phyloP scores from a whole-genome alignment of 495 filamentous ascomycete genomes.

The Tricharina praecox region DNA sequence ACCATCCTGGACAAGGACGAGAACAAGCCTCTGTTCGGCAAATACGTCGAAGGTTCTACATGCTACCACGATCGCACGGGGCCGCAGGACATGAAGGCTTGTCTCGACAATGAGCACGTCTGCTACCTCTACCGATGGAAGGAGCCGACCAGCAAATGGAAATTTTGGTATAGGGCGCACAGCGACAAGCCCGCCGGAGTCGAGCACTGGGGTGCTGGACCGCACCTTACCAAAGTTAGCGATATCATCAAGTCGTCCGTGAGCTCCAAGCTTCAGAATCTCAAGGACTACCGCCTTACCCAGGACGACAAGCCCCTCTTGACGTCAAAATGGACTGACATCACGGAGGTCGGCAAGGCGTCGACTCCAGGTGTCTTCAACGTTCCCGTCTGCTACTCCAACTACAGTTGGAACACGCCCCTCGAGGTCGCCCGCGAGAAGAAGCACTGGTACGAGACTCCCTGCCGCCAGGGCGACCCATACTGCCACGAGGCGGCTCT shows the following conservation, averaged over 20 bases:
- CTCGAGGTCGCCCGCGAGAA: conserved; percentile 2
- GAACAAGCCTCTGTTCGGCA: not conserved
- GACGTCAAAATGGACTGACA: conserved; percentile 6
- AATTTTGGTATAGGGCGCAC: conserved; percentile 11
- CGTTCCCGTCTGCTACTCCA: conserved; percentile 17
- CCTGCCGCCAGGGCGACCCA: conserved; percentile 7
- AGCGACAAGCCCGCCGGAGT: conserved; percentile 18
- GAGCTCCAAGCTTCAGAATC: not conserved
- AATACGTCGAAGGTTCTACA: not conserved
- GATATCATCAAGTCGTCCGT: conserved; percentile 19
- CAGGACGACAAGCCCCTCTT: conserved; percentile 6
- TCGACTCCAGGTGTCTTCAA: conserved; percentile 15
- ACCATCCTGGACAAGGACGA: not conserved
- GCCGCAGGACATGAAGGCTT: not conserved
- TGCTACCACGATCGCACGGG: not conserved
- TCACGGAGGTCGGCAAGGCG: conserved; percentile 9
- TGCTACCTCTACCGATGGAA: conserved; percentile 24
- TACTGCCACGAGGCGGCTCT: conserved; percentile 12
- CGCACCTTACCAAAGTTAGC: conserved; percentile 9
- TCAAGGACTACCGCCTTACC: not conserved
- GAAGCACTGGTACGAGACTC: not conserved
- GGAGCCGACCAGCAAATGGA: conserved; percentile 8
- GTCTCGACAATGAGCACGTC: conserved; percentile 4
- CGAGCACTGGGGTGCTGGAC: conserved; percentile 7
- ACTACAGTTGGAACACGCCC: conserved; percentile 21